Conservation (phyloP, 805 yeast species). For the Candida berthetii region DNA sequence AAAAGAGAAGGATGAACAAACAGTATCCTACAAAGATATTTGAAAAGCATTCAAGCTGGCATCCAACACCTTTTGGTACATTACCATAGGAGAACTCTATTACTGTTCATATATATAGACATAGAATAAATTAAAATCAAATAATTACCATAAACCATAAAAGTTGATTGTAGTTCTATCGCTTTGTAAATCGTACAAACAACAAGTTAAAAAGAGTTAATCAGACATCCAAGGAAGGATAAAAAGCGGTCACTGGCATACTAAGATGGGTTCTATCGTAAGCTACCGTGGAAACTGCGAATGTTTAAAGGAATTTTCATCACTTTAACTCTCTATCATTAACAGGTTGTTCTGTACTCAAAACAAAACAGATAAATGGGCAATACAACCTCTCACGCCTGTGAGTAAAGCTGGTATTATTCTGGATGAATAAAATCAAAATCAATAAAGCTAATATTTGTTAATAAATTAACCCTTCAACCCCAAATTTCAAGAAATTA, state of each 20-base stretch:
- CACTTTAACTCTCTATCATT: slow-evolving; percentile 34
- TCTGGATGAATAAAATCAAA: too few species aligned
- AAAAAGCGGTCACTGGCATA: slow-evolving; percentile 79
- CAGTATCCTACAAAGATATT: slow-evolving; percentile 9
- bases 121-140: neutral
- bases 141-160: slow-evolving; percentile 1
- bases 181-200: neutral
- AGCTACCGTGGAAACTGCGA: slow-evolving; percentile 97
- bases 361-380: too few species aligned
- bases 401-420: neutral
- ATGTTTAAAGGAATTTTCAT: slow-evolving; percentile 77
- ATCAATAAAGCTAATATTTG: neutral
- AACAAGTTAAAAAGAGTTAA: slow-evolving; percentile 14
- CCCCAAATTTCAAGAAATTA: too few species aligned
- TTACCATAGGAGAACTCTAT: slow-evolving; percentile 2
- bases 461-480: neutral
- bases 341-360: neutral
- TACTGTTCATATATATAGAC: neutral
- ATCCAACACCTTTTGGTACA: slow-evolving; percentile 50
- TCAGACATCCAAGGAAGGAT: slow-evolving; percentile 96
- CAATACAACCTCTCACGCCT: neutral
- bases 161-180: neutral
- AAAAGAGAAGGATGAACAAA: slow-evolving; percentile 14
- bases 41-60: slow-evolving; percentile 31
- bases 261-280: slow-evolving; percentile 75